Conservation (phyloP, 352 stramenopile genomes). For the Phytopythium sindhum region DNA sequence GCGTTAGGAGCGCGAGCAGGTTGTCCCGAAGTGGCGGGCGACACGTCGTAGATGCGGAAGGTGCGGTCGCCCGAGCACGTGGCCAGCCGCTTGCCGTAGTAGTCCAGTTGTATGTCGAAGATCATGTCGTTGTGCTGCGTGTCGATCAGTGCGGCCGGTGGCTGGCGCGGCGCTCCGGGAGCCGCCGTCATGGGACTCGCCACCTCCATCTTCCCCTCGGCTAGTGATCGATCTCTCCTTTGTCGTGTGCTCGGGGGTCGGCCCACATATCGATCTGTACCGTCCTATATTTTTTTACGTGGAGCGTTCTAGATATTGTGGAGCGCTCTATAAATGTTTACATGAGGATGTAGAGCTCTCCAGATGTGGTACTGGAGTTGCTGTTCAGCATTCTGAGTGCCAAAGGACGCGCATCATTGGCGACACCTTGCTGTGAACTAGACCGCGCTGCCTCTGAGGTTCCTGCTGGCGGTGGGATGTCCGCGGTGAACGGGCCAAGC, state of each 20-base stretch:
- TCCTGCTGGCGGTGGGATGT: slow-evolving; percentile 31
- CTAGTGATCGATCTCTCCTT: neutral
- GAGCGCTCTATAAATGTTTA: neutral
- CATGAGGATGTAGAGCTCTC: neutral
- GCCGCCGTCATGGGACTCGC: slow-evolving; percentile 8
- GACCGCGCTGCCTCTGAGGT: neutral
- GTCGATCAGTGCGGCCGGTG: slow-evolving; percentile 63
- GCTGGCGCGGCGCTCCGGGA: slow-evolving; percentile 17
- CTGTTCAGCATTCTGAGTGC: slow-evolving; percentile 5
- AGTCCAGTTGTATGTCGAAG: slow-evolving; percentile 88
- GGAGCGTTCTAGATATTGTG: neutral
- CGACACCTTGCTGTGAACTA: neutral
- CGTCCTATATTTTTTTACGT: neutral
- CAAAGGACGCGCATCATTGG: neutral
- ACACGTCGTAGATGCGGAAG: slow-evolving; percentile 84
- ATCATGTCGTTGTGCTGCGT: slow-evolving; percentile 89
- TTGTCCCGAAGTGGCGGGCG: slow-evolving; percentile 31
- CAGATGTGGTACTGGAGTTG: neutral
- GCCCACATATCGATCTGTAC: neutral
- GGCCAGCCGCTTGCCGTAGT: slow-evolving; percentile 80
- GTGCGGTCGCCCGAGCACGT: slow-evolving; percentile 83
- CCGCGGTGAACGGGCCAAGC: slow-evolving; percentile 72
- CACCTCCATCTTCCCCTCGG: slow-evolving; percentile 16
- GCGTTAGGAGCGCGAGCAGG: slow-evolving; percentile 9
- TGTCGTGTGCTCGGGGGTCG: neutral